Conservation (phyloP, 345 rosid species). For the Geranium rotundifolium region DNA sequence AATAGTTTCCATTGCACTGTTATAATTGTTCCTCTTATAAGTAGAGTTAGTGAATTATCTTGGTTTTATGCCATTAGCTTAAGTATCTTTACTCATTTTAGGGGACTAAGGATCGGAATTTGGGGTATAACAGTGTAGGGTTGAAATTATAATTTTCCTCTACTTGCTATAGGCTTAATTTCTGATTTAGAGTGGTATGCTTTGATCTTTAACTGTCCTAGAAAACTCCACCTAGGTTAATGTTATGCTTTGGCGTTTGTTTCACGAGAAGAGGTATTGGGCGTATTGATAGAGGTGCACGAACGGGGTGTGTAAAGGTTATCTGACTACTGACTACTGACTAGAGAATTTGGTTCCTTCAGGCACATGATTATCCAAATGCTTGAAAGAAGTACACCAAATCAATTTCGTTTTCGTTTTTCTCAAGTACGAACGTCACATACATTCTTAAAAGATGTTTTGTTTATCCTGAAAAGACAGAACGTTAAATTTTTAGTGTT, state of each 20-base stretch:
- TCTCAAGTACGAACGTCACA: neutral
- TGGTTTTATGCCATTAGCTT: no score
- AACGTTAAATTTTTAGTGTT: neutral
- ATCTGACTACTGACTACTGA: constrained; percentile 50
- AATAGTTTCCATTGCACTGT: no score
- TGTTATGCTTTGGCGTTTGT: neutral
- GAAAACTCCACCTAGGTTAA: no score
- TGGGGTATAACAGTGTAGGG: no score
- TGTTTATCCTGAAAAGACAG: neutral
- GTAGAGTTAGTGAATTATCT: no score
- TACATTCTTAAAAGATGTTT: neutral
- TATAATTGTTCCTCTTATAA: no score
- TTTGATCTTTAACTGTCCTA: no score
- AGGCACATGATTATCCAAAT: constrained; percentile 75
- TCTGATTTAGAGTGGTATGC: no score
- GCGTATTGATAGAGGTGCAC: neutral
- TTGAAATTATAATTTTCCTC: no score
- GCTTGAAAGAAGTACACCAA: constrained; percentile 25
- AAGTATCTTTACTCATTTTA: no score
- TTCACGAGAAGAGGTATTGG: neutral
- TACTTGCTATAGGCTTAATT: no score
- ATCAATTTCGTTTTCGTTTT: neutral
- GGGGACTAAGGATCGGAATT: no score
- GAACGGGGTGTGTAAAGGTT: constrained; percentile 8
- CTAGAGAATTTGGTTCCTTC: constrained; percentile 77